phyloP scores from a whole-genome alignment of 2,329 filamentous ascomycete genomes.

The Magnaporthiopsis poae region DNA sequence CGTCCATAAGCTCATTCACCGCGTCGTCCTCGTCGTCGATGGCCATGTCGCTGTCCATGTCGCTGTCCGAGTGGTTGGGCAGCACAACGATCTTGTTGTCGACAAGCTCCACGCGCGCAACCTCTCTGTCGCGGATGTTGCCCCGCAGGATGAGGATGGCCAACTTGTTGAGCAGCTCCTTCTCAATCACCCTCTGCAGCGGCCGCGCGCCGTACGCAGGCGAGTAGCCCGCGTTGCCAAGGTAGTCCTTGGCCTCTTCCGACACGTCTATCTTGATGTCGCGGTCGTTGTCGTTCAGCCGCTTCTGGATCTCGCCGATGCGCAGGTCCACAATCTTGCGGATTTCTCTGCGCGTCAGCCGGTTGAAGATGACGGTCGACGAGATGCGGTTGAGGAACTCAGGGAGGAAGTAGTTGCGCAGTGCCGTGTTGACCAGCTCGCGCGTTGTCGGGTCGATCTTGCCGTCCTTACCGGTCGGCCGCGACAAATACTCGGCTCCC shows the following conservation, averaged over 20 bases:
- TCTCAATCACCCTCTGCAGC: constrained; percentile 81
- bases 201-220: constrained; percentile 91
- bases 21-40: constrained; percentile 60
- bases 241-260: constrained; percentile 81
- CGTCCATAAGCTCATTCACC: constrained; percentile 54
- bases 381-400: constrained; percentile 98
- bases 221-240: constrained; percentile 84
- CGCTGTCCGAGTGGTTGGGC: constrained; percentile 65
- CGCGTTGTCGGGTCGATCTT: constrained; percentile 75
- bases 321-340: constrained; percentile 91
- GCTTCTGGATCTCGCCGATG: constrained; percentile 79
- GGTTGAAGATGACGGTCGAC: constrained; percentile 96
- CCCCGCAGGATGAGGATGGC: constrained; percentile 85
- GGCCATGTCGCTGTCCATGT: constrained; percentile 54
- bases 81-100: constrained; percentile 72
- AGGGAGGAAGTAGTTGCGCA: constrained; percentile 92
- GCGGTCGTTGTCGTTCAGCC: constrained; percentile 72
- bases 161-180: constrained; percentile 87
- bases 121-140: constrained; percentile 75
- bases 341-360: constrained; percentile 80
- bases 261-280: constrained; percentile 78
- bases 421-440: constrained; percentile 80
- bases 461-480: constrained; percentile 67
- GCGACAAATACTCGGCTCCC: constrained; percentile 84
- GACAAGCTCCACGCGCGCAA: constrained; percentile 66